phyloP scores from a whole-genome alignment of 768 basidiomycete genomes.

The Grammothele lineata region DNA sequence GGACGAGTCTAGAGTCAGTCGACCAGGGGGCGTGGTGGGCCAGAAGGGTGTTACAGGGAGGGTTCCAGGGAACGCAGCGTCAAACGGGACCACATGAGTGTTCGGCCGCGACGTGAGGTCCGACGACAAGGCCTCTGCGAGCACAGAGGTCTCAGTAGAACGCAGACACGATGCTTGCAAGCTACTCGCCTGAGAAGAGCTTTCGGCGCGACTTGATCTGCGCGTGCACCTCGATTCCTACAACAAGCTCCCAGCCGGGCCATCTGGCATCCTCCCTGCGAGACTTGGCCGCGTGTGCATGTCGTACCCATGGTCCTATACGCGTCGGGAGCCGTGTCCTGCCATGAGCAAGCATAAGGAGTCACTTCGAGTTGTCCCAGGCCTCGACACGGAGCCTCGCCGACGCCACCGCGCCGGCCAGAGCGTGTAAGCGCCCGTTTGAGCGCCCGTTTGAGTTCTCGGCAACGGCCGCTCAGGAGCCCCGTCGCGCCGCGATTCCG shows the following conservation, averaged over 20 bases:
- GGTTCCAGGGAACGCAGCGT: conserved; percentile 92
- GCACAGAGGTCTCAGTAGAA: neutral
- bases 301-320: conserved; percentile 1
- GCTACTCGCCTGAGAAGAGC: conserved; percentile 71
- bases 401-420: too few relatives aligned
- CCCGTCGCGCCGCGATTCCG: conserved; percentile 9
- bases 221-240: conserved; percentile 95
- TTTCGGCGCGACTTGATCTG: conserved; percentile 87
- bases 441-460: conserved; percentile 1
- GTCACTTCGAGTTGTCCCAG: too few relatives aligned
- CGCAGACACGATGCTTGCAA: neutral
- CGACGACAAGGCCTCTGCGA: conserved; percentile 37
- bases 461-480: conserved; percentile 10
- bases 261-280: conserved; percentile 38
- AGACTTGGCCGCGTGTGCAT: conserved; percentile 7
- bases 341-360: conserved; percentile 18
- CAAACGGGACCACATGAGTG: conserved; percentile 67
- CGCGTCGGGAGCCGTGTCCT: conserved; percentile 8
- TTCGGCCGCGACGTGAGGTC: conserved; percentile 58
- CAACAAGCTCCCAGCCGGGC: conserved; percentile 86
- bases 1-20: conserved; percentile 9
- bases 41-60: conserved; percentile 80
- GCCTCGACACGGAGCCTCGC: too few relatives aligned
- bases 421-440: too few relatives aligned
- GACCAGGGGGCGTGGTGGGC: too few relatives aligned